phyloP scores from a whole-genome alignment of 106 monocot genomes.

The Acanthochlamys bracteata region DNA sequence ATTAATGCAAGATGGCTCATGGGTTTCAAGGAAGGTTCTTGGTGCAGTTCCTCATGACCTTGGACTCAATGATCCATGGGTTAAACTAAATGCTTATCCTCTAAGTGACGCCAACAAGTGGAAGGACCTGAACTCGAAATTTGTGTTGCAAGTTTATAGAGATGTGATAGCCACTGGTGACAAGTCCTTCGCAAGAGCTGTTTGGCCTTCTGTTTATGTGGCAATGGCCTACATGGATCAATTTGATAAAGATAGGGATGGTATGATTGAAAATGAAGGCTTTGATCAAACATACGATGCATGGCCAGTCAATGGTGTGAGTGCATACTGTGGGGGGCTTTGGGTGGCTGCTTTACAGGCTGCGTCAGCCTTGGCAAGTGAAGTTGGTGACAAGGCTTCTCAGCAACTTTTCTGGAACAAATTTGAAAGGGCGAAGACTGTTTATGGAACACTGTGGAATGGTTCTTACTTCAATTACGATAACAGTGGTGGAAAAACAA shows the following conservation, averaged over 20 bases:
- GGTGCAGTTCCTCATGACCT: conserved; percentile 74
- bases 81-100: conserved; percentile 52
- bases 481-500: conserved; percentile 33
- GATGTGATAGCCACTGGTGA: conserved; percentile 42
- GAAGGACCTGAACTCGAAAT: conserved; percentile 72
- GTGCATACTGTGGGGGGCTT: conserved; percentile 62
- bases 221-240: conserved; percentile 84
- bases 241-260: conserved; percentile 70
- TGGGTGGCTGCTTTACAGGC: conserved; percentile 73
- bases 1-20: conserved; percentile 14
- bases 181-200: conserved; percentile 38
- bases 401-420: conserved; percentile 55
- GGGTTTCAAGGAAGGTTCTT: conserved; percentile 43
- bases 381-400: conserved; percentile 46
- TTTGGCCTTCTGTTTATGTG: conserved; percentile 61
- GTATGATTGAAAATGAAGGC: conserved; percentile 74
- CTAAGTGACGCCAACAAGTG: conserved; percentile 41
- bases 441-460: conserved; percentile 77
- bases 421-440: conserved; percentile 54
- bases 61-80: conserved; percentile 61
- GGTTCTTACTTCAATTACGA: conserved; percentile 94
- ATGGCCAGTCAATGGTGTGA: conserved; percentile 56
- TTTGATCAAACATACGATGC: conserved; percentile 78
- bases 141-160: conserved; percentile 66
- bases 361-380: conserved; percentile 45